Base-by-base conservation (phyloP, 1,284 basidiomycete species). In the Cutaneotrichosporon cutaneum region DNA sequence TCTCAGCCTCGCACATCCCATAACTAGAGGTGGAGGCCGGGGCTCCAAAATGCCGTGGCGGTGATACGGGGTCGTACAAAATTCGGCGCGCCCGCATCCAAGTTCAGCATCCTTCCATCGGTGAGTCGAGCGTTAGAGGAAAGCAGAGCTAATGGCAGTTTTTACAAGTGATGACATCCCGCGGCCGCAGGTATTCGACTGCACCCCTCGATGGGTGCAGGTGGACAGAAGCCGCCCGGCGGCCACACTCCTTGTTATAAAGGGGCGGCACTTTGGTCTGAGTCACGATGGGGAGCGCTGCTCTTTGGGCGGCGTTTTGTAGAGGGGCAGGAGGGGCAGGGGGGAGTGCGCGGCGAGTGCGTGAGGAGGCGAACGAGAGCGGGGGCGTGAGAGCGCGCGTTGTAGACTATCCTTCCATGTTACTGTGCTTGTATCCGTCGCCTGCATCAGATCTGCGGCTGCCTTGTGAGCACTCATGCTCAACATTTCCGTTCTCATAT, bases 161-260 rank as follows among this genome's bases (percentile, higher is more conserved):
- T 62, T 63, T 65, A 68, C 59, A 71, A 65, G 70, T 63, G 72
- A 74, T 74, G 72, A 74, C 72, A 67, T 35, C 63, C 68, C 70
- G 55, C 54, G 71, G 69, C 65, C 70, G 72, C 72, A 73, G 68
- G 63, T 60, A 56, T 67, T 68, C 65, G 69, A 72, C 66, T 67
- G 63, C 57, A 64, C 69, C 57, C 44, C 44, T 47, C 48, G 57
- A 26, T 56, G 22, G 62, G 68, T 65, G 60, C 64, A 59, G 68
- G 52, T 47, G 60, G 72, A 74, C 69, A 72, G 67, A 64, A 68
- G 70, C 69, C 70, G 72, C 71, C 66, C 66, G 72, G 72, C 72
- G 70, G 70, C 70, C 71, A 68, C 62, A 60, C 59, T 72, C 72
- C 72, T 74, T 74, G 72, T 74, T 74, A 70, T 58, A 71, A 70